Conservation (phyloP, 2,329 filamentous ascomycete genomes). For the Beauveria sp. region DNA sequence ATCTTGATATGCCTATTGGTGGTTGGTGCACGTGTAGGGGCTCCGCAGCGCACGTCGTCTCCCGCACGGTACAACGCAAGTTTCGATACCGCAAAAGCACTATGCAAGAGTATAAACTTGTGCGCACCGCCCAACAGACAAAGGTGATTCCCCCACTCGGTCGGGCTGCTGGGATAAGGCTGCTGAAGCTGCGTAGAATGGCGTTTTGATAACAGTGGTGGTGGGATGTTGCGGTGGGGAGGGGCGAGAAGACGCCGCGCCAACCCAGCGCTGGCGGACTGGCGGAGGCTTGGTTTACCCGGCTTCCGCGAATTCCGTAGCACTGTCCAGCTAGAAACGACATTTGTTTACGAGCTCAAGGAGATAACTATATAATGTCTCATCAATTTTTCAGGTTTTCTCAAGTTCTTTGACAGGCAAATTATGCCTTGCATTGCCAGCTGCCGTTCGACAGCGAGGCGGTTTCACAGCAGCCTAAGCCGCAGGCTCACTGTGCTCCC, state of each 20-base stretch:
- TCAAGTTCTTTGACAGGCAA: not conserved
- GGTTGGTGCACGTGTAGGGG: slow-evolving; percentile 3
- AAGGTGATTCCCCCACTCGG: not conserved
- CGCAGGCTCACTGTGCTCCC: slow-evolving; percentile 5
- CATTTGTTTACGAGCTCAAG: not conserved
- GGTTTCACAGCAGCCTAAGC: not conserved
- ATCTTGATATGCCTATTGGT: not conserved
- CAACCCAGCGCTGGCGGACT: not conserved
- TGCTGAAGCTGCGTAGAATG: slow-evolving; percentile 8
- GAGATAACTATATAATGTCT: not conserved
- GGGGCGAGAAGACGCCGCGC: slow-evolving; percentile 7
- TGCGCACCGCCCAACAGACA: not conserved
- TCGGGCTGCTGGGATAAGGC: slow-evolving; percentile 9
- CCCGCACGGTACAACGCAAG: not conserved
- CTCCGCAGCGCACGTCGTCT: slow-evolving; percentile 7
- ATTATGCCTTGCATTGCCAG: not conserved
- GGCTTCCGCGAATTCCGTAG: slow-evolving; percentile 2
- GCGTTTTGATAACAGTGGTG: slow-evolving; percentile 6
- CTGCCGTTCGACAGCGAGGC: not conserved
- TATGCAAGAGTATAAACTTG: not conserved
- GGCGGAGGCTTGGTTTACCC: slow-evolving; percentile 12
- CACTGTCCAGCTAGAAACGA: not conserved
- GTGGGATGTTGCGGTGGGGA: slow-evolving; percentile 13
- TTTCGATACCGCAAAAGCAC: not conserved
- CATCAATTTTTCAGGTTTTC: not conserved